Conservation (phyloP, 1,284 basidiomycete genomes). For the Microbotryomycetes sp. region DNA sequence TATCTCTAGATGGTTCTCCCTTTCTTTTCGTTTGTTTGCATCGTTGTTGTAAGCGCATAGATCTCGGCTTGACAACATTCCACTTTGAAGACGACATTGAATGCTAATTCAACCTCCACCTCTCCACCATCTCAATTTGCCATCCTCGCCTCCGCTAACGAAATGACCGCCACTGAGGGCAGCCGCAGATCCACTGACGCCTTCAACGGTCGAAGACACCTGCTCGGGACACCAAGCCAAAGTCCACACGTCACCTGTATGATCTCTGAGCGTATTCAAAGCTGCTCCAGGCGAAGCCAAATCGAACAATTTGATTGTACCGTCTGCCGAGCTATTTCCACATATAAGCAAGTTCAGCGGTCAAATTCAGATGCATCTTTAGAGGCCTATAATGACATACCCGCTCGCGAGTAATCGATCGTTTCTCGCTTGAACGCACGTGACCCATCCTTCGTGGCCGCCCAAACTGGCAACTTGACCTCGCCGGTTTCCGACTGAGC, state of each 20-base stretch:
- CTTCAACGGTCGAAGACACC: constrained; percentile 17
- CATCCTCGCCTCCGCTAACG: constrained; percentile 32
- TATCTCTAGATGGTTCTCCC: background rate
- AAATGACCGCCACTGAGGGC: constrained; percentile 29
- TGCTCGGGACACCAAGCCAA: constrained; percentile 31
- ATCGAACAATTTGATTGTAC: constrained; percentile 34
- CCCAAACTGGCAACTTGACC: constrained; percentile 33
- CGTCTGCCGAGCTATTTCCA: constrained; percentile 22
- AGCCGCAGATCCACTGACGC: constrained; percentile 26
- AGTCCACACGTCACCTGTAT: constrained; percentile 34
- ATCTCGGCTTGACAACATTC: no score
- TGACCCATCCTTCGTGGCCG: constrained; percentile 34
- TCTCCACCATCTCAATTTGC: constrained; percentile 32
- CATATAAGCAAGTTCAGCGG: background rate
- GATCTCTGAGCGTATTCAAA: constrained; percentile 30
- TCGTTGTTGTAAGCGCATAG: no score
- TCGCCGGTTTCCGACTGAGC: constrained; percentile 14
- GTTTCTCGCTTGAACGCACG: constrained; percentile 23
- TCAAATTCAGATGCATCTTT: background rate
- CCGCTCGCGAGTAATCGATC: constrained; percentile 30
- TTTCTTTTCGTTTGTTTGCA: no score
- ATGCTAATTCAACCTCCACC: constrained; percentile 27
- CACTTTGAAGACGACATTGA: no score
- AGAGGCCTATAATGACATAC: no score
- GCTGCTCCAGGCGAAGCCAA: constrained; percentile 27